These are phyloP conservation scores for Hypoxylon perforatum DNA, from an alignment of 495 filamentous ascomycete genomes.

Conservation along the genomic window DNA sequence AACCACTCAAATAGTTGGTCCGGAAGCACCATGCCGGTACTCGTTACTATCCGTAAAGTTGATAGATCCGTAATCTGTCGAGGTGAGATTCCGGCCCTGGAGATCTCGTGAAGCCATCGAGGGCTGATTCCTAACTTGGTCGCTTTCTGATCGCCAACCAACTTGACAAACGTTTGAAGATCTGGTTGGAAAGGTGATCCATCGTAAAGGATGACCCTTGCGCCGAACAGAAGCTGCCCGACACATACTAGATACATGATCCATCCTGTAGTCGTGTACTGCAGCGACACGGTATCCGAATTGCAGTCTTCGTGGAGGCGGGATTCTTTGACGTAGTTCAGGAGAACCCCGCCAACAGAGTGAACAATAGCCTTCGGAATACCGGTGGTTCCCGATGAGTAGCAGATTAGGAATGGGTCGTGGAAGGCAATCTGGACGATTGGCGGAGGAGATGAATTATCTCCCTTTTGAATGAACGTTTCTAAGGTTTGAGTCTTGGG, in stretches of 20 bases:
- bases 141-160: slow-evolving; percentile 69
- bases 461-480: slow-evolving; percentile 60
- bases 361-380: slow-evolving; percentile 82
- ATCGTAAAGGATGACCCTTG: slow-evolving; percentile 74
- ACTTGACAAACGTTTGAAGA: slow-evolving; percentile 65
- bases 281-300: slow-evolving; percentile 59
- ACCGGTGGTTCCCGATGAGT: slow-evolving; percentile 78
- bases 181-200: slow-evolving; percentile 80
- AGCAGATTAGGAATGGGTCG: slow-evolving; percentile 78
- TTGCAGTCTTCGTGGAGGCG: slow-evolving; percentile 67
- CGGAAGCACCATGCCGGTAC: slow-evolving; percentile 82
- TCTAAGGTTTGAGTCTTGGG: slow-evolving; percentile 64
- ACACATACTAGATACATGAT: slow-evolving; percentile 81
- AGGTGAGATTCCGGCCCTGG: slow-evolving; percentile 68
- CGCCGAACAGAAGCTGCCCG: slow-evolving; percentile 64
- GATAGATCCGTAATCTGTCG: slow-evolving; percentile 70
- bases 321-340: slow-evolving; percentile 70
- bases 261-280: slow-evolving; percentile 80
- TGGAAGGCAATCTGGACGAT: slow-evolving; percentile 72
- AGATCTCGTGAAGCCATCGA: slow-evolving; percentile 76
- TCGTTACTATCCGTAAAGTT: slow-evolving; percentile 66
- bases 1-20: slow-evolving; percentile 83
- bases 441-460: slow-evolving; percentile 51
- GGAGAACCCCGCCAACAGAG: slow-evolving; percentile 68
- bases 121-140: slow-evolving; percentile 76